Evolutionary conservation across 2,329 filamentous ascomycete genomes (phyloP), one percentile per base, ranked within the genome.

Genomic region (Botrytis elliptica): DNA sequence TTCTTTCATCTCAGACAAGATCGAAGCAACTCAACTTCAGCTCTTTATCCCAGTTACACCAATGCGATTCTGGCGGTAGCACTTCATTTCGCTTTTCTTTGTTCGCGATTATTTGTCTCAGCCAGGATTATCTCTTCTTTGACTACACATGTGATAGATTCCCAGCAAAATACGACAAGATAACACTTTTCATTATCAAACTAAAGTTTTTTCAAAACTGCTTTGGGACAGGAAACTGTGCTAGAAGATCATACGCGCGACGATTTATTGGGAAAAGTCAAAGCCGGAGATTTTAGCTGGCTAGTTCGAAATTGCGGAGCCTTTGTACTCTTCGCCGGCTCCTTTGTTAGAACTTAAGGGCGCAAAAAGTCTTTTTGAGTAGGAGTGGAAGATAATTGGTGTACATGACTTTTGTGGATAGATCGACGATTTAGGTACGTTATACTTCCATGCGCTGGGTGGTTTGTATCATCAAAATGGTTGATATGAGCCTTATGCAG

Each of bases 31-130:
- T 33, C 22, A 18, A n/a, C 3, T n/a, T 12, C 8, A 42, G 22
- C 55, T 55, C 66, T 57, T 42, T 42, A 68, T 68, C 16, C 18
- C 16, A 20, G 49, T 42, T 57, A 29, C 49, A 33, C 38, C n/a
- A 33, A 14, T 33, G 0, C 20, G 18, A 36, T 25, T 7, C 22
- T 36, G 63, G 63, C 42, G 63, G 42, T 36, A 29, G 6, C 36
- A 49, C 29, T 46, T 42, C 36, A 33, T 68, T 42, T 40, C 38
- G 25, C 36, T 18, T 68, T 68, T 68, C 66, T 68, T 57, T 68
- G 66, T 68, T 57, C 66, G 3, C 18, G 18, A 25, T 33, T 6
- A 16, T 25, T 57, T 57, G 49, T 68, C 38, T 57, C 66, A 57
- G 49, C 38, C 10, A 16, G 2, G 3, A 5, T 42, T 3, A 2